Base-by-base conservation (phyloP, 805 yeast species). In the Candida piceae region DNA sequence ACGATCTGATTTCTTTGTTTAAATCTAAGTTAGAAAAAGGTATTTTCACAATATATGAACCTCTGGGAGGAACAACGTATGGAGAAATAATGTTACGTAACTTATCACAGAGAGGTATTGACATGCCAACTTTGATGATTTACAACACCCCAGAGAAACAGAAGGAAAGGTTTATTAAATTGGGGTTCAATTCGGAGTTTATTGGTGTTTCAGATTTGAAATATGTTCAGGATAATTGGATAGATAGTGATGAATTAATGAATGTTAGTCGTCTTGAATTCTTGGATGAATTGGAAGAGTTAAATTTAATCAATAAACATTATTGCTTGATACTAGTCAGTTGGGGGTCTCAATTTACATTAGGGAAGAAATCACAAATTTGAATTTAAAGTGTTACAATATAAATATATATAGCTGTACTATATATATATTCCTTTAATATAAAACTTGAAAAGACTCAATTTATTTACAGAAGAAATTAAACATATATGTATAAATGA, bases 241-340 rank as follows among this genome's bases (percentile, higher is more conserved):
- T 77, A 3, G 43, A 44, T 8, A 33, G 26, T 0, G 53, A 49
- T 1, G 83, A 74, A 22, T 48, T 58, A 16, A 50, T 45, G 7
- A 51, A 83, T 21, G 69, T 83, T 1, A 64, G 67, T 38, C 45
- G 60, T 16, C 63, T 84, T 26, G 93, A 84, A 55, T 60, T 82
- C 45, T 64, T 84, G 16, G 94, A 84, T 55, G 94, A 84, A 55
- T 56, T 80, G 4, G 94, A 84, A 56, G 94, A 84, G 49, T 68
- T 84, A 53, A 58, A 65, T 36, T 60, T 84, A 27, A 63, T 84
- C 31, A 70, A 80, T 41, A 60, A 63, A 24, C 94, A 84, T 55
- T 84, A 84, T 46, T 70, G 76, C 38, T 47, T 76, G 11, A 63
- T 53, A 4, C 35, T 54, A 18, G 49, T 52, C 16, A 40, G 41